Conservation (phyloP, 768 basidiomycete genomes). For the Roridomyces roridus region DNA sequence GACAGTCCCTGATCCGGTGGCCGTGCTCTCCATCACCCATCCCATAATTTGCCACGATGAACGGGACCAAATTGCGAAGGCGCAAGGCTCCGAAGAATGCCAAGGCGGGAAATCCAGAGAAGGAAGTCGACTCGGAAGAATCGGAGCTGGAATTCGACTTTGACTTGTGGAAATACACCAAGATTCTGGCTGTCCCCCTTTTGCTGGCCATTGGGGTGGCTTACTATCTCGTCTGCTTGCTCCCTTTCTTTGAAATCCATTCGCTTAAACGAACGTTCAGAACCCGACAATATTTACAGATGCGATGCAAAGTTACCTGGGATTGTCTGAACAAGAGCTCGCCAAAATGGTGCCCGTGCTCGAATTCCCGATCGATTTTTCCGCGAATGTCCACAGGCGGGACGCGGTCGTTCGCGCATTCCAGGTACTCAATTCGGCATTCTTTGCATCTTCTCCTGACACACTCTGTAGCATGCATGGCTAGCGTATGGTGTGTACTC, state of each 20-base stretch:
- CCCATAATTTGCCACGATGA: not conserved
- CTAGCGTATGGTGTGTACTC: conserved; percentile 70
- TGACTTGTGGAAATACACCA: conserved; percentile 12
- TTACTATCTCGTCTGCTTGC: conserved; percentile 8
- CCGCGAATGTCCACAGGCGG: conserved; percentile 66
- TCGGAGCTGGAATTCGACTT: conserved; percentile 14
- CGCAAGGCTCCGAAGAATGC: conserved; percentile 19
- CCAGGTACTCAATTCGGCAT: conserved; percentile 51
- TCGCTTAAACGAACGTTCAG: not conserved
- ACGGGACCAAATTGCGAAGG: conserved; percentile 15
- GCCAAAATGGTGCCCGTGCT: not conserved
- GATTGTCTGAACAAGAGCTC: conserved; percentile 12
- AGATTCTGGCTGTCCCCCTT: conserved; percentile 3
- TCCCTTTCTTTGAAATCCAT: not conserved
- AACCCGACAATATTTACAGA: conserved; percentile 21
- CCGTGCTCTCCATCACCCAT: no score
- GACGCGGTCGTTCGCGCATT: conserved; percentile 82
- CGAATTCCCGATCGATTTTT: conserved; percentile 23
- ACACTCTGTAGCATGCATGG: conserved; percentile 76
- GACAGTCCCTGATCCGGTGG: no score
- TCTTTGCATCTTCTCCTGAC: conserved; percentile 1
- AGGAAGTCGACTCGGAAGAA: not conserved
- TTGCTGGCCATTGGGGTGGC: conserved; percentile 7
- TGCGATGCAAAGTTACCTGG: conserved; percentile 16
- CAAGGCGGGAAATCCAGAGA: not conserved